Conservation (phyloP, 441 rosid species). For the Erodium trifolium region DNA sequence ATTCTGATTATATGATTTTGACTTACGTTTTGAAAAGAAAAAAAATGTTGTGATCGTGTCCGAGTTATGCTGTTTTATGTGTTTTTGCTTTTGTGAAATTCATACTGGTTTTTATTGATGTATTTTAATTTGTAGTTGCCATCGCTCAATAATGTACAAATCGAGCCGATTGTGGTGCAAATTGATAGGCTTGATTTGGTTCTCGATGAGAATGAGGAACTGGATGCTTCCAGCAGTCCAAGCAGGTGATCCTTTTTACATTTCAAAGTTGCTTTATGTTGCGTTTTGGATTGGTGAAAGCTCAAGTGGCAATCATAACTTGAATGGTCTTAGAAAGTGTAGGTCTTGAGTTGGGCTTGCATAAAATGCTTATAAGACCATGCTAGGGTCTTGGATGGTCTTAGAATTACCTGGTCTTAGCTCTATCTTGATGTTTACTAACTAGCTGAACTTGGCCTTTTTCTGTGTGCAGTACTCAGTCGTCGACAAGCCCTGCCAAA, state of each 20-base stretch:
- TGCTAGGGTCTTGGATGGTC: background rate
- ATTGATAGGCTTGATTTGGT: conserved; percentile 91
- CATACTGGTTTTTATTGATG: background rate
- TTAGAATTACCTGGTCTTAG: background rate
- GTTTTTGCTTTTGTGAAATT: background rate
- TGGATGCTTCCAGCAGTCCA: conserved; percentile 41
- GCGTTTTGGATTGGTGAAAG: conserved; percentile 2
- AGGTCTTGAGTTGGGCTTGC: background rate
- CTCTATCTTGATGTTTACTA: background rate
- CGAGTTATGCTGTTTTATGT: background rate
- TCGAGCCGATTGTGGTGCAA: conserved; percentile 84
- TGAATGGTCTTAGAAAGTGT: background rate
- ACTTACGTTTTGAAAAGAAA: too few relatives aligned
- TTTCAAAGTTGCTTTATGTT: background rate
- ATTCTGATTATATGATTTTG: background rate
- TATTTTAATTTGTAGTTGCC: conserved; percentile 52
- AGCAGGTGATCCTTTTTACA: conserved; percentile 40
- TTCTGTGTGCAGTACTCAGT: conserved; percentile 39
- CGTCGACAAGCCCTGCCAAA: conserved; percentile 54
- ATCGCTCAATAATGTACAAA: conserved; percentile 75
- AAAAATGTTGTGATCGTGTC: background rate
- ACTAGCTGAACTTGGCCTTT: conserved; percentile 3
- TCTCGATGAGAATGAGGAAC: conserved; percentile 78
- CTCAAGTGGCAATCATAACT: too few relatives aligned
- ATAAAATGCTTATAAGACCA: background rate